Evolutionary conservation across 805 yeast species (phyloP), one percentile per base, ranked within the genome.

Genomic region (Trichomonascus vanleenenianus): DNA sequence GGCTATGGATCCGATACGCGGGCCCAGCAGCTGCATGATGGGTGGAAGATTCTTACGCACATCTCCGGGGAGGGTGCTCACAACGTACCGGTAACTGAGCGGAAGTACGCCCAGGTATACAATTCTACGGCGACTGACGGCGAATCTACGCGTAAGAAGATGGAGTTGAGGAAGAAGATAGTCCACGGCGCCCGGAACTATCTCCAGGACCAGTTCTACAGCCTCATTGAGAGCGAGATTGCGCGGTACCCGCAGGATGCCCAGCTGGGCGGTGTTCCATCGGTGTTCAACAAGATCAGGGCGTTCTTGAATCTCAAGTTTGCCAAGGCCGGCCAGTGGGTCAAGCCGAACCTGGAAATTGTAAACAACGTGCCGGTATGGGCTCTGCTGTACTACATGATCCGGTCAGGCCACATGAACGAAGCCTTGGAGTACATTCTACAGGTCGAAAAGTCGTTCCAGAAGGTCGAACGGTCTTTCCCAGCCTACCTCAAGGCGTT

Each of bases 301-400:
- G 78, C 83, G 74, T 85, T 57, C 62, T 77, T 57, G 72, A 78
- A 48, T 56, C 64, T 58, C 65, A 72, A 58, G 56, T 76, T 64
- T 59, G 65, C 62, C 35, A 53, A 54, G 49, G 66, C 67, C 44
- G 71, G 69, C 16, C 64, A 68, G 30, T 73, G 83, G 81, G 72
- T 71, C 45, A 55, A 73, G 32, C 68, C 71, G n/a, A 74, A 75
- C 49, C 56, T 84, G 40, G 73, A 82, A 35, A 67, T 82, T 45
- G 80, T 87, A 19, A 89, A 91, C 63, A 88, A 88, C 14, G 70
- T 76, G 1, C 97, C 97, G 8, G 76, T 93, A n/a, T 91, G 98
- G 98, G 96, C 96, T 0, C 66, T 87, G 33, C 66, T 93, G 9
- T 93, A 83, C 60, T 91, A 85, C 63, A 69, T 91, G 50, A 62